These are phyloP conservation scores for Trypanosoma boissoni DNA, from an alignment of 208 protist genomes.

Conservation along the genomic window DNA sequence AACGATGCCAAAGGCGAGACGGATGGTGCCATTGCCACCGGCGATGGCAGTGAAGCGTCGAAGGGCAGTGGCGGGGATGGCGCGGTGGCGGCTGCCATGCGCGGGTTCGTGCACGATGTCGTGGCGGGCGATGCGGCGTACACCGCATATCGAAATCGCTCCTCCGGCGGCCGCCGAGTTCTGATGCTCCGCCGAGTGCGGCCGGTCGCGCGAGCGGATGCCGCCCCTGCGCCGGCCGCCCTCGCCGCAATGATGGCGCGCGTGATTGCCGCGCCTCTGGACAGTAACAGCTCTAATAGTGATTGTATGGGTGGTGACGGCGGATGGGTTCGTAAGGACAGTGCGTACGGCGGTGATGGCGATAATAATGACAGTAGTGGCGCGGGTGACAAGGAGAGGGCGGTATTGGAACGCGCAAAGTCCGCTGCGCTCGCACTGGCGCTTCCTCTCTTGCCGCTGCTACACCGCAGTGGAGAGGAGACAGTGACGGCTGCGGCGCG, in stretches of 20 bases:
- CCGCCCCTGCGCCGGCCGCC: not conserved
- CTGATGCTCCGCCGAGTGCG: too few relatives aligned
- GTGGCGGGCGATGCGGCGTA: not conserved
- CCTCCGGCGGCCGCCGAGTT: too few relatives aligned
- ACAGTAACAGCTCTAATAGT: too few relatives aligned
- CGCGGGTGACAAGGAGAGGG: too few relatives aligned
- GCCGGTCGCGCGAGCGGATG: not conserved
- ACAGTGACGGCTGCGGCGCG: too few relatives aligned
- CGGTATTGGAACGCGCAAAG: not conserved
- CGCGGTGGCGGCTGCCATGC: not conserved
- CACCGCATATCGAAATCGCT: too few relatives aligned
- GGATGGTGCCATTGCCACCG: not conserved
- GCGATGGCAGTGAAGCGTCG: not conserved
- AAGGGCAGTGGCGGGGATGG: not conserved
- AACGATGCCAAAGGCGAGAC: not conserved
- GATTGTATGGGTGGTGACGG: too few relatives aligned
- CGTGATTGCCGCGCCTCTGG: slow-evolving; percentile 5
- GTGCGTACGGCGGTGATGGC: too few relatives aligned
- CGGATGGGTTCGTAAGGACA: too few relatives aligned
- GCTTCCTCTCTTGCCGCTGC: slow-evolving; percentile 14
- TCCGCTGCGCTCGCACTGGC: slow-evolving; percentile 9
- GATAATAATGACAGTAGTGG: too few relatives aligned
- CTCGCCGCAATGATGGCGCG: slow-evolving; percentile 4
- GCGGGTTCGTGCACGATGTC: not conserved
- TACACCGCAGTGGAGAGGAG: not conserved